phyloP scores from a whole-genome alignment of 1,284 basidiomycete species.

The Boletus subluridellus region DNA sequence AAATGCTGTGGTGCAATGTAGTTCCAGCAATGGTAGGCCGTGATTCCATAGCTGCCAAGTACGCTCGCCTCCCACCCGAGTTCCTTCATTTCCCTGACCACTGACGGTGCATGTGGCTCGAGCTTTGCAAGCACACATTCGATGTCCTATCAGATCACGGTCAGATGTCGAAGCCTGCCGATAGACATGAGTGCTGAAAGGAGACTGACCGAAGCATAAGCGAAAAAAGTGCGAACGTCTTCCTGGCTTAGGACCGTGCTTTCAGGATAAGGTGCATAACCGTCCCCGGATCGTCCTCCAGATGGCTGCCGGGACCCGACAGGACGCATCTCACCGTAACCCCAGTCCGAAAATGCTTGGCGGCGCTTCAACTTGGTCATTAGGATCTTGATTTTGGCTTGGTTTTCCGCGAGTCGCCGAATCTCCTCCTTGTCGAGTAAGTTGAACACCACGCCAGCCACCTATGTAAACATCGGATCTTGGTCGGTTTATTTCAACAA shows the following conservation, averaged over 20 bases:
- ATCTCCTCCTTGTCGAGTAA: neutral
- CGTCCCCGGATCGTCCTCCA: neutral
- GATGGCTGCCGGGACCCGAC: neutral
- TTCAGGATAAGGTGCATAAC: neutral
- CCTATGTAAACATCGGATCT: neutral
- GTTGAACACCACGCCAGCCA: neutral
- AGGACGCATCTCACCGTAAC: neutral
- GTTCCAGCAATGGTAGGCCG: slow-evolving; percentile 4
- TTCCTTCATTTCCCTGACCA: neutral
- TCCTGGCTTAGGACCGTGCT: neutral
- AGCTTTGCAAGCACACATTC: neutral
- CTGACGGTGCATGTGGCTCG: neutral
- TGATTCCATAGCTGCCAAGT: slow-evolving; percentile 3
- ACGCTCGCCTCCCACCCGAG: neutral
- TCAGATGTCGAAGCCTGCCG: neutral
- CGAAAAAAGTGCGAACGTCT: neutral
- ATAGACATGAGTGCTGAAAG: neutral
- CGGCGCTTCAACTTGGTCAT: neutral
- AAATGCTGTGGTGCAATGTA: neutral
- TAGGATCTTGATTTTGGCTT: neutral
- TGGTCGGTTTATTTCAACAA: neutral
- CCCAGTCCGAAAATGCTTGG: neutral
- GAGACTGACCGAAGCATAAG: neutral
- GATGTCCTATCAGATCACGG: neutral
- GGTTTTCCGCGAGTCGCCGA: neutral